Evolutionary conservation across 352 stramenopile species (phyloP).

Genomic region (Pythium folliculosum): DNA sequence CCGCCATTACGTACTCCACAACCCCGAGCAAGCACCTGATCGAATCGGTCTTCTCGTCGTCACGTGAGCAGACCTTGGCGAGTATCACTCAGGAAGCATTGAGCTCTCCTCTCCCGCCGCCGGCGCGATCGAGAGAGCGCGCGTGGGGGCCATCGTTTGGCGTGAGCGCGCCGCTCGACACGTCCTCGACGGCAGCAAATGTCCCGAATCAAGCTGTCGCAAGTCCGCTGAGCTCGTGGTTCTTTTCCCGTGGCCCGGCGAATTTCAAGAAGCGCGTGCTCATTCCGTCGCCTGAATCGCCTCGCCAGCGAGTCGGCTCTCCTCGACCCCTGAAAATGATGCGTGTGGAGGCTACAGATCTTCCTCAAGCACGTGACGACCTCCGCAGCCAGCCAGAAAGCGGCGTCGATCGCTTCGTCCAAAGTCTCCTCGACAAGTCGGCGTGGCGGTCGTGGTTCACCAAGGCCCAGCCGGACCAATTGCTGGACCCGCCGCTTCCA

Average conservation of each 20-base stretch:
- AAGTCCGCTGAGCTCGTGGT: conserved; percentile 65
- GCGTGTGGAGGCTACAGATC: background rate
- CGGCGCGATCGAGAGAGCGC: conserved; percentile 15
- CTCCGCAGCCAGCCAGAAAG: background rate
- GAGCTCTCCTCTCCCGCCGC: background rate
- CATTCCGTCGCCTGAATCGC: conserved; percentile 32
- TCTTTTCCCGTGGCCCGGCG: conserved; percentile 57
- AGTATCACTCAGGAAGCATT: conserved; percentile 3
- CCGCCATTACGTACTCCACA: conserved; percentile 7
- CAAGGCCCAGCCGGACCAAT: conserved; percentile 36
- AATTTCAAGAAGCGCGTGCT: conserved; percentile 62
- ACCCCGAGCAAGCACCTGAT: conserved; percentile 22
- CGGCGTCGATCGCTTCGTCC: conserved; percentile 37
- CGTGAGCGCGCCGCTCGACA: conserved; percentile 11
- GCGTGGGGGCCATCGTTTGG: conserved; percentile 60
- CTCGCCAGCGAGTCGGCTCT: conserved; percentile 21
- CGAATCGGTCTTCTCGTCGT: conserved; percentile 20
- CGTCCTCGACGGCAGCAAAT: background rate
- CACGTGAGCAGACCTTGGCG: conserved; percentile 8
- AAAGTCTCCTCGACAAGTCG: conserved; percentile 43
- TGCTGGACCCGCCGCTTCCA: conserved; percentile 56
- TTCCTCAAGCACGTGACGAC: background rate
- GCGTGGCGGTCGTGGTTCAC: conserved; percentile 69
- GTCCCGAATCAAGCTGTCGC: conserved; percentile 14
- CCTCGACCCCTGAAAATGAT: conserved; percentile 22